phyloP scores from a whole-genome alignment of 2,329 filamentous ascomycete species.

The Trichophyton rubrum region DNA sequence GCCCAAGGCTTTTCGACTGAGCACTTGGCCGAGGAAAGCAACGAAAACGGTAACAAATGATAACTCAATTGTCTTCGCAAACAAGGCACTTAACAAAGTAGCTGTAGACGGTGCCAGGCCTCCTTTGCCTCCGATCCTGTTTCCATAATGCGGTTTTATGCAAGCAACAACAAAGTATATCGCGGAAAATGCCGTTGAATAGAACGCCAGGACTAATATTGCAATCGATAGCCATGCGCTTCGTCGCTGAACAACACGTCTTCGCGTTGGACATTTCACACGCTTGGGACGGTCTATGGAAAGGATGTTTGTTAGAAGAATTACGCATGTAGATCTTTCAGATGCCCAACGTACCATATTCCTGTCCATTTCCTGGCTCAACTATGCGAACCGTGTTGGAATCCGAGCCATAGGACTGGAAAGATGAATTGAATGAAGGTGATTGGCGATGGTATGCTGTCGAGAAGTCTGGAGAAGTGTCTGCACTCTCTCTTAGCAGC shows the following conservation, averaged over 20 bases:
- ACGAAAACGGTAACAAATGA: constrained; percentile 69
- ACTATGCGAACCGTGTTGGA: not conserved
- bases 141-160: constrained; percentile 50
- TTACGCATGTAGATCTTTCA: not conserved
- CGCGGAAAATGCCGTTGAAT: constrained; percentile 28
- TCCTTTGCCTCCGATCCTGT: constrained; percentile 41
- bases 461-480: not conserved
- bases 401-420: not conserved
- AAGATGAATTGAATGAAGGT: not conserved
- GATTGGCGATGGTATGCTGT: not conserved
- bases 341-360: not conserved
- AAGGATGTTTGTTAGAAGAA: not conserved
- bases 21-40: constrained; percentile 58
- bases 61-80: constrained; percentile 66
- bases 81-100: constrained; percentile 52
- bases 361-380: not conserved
- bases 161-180: constrained; percentile 55
- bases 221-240: constrained; percentile 26
- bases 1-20: constrained; percentile 56
- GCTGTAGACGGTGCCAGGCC: constrained; percentile 50
- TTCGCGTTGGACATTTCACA: constrained; percentile 21
- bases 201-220: constrained; percentile 27
- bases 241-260: constrained; percentile 21
- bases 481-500: not conserved
- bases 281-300: not conserved